Conservation (phyloP, 176 grass and related monocot species). For the Typha latifolia region DNA sequence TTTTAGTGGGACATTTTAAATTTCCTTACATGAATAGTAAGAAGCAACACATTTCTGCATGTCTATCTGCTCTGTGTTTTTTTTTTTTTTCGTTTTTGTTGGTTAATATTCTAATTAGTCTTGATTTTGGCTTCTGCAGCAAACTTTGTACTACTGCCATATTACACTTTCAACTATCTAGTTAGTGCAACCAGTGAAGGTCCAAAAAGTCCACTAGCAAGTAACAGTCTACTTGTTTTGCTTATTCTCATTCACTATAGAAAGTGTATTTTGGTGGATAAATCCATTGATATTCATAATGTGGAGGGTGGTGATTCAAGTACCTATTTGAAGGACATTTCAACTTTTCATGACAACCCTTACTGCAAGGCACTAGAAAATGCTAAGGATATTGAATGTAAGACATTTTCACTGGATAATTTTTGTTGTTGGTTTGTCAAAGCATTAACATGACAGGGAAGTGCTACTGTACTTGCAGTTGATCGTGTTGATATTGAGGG, state of each 20-base stretch:
- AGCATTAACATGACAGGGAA: slow-evolving; percentile 24
- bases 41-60: slow-evolving; percentile 21
- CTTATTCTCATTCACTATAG: slow-evolving; percentile 85
- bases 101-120: slow-evolving; percentile 3
- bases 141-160: slow-evolving; percentile 83
- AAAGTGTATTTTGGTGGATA: slow-evolving; percentile 53
- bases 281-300: slow-evolving; percentile 35
- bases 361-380: slow-evolving; percentile 86
- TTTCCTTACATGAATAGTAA: neutral
- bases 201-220: slow-evolving; percentile 62
- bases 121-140: slow-evolving; percentile 54
- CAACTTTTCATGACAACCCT: slow-evolving; percentile 75
- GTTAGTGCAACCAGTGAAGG: slow-evolving; percentile 56
- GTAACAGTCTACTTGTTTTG: slow-evolving; percentile 80
- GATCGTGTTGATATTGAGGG: slow-evolving; percentile 82
- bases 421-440: neutral
- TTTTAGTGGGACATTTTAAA: neutral
- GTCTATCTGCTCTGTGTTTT: neutral
- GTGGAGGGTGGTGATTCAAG: slow-evolving; percentile 33
- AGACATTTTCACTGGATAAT: slow-evolving; percentile 14
- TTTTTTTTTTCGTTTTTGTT: neutral
- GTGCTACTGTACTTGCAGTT: slow-evolving; percentile 50
- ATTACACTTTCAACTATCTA: slow-evolving; percentile 92
- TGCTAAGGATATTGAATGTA: slow-evolving; percentile 84
- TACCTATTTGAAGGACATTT: slow-evolving; percentile 42